Percentiles rank a stretch among this genome's conserved stretches.
These are phyloP conservation scores for Bocquillonia castaneifolia DNA, from an alignment of 441 rosid genomes.

Conservation along the genomic window DNA sequence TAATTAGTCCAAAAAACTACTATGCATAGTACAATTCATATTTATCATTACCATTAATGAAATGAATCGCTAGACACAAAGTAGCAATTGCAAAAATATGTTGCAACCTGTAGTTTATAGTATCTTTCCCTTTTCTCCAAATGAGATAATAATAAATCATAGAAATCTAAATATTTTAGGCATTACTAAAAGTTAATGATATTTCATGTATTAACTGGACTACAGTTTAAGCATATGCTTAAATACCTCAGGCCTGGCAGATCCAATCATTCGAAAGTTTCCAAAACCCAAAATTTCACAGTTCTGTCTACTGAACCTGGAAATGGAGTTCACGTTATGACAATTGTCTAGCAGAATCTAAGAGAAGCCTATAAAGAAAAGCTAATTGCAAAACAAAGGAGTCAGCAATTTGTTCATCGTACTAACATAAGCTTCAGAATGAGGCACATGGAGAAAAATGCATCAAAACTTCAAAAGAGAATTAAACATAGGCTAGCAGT, in stretches of 20 bases:
- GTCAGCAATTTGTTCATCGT: background rate
- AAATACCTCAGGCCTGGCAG: slow-evolving; percentile 86
- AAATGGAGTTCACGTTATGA: slow-evolving; percentile 24
- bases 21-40: no score
- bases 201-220: background rate
- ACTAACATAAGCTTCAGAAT: background rate
- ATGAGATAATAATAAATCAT: background rate
- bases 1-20: no score
- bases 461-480: background rate
- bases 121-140: background rate
- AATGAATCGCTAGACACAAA: background rate
- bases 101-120: background rate
- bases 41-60: no score
- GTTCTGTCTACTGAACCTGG: slow-evolving; percentile 96
- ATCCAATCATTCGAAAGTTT: slow-evolving; percentile 95
- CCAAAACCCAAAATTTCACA: slow-evolving; percentile 96
- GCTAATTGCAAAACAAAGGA: slow-evolving; percentile 1
- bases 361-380: background rate
- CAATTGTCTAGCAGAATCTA: background rate
- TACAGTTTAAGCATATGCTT: background rate
- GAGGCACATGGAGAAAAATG: background rate
- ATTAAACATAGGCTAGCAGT: background rate
- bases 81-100: background rate
- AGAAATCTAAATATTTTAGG: background rate
- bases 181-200: background rate